phyloP scores from a whole-genome alignment of 148 eudicot species.

The Amaranthus palmeri region DNA sequence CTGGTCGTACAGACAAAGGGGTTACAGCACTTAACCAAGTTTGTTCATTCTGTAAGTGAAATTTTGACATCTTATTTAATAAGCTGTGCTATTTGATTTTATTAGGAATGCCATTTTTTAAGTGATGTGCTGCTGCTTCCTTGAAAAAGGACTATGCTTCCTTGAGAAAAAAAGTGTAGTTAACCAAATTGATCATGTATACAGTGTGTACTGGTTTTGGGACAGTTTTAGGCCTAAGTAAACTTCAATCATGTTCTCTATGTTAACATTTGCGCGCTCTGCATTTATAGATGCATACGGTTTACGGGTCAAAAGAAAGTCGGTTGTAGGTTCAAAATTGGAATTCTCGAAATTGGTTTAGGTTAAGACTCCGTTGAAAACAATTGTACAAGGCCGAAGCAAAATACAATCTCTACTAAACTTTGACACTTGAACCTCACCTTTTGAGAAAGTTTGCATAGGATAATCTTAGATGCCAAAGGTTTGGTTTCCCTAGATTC shows the following conservation, averaged over 20 bases:
- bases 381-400: too few species aligned
- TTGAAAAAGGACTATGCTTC: not conserved
- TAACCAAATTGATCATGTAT: not conserved
- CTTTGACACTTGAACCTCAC: too few species aligned
- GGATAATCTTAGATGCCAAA: too few species aligned
- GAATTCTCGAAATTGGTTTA: too few species aligned
- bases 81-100: not conserved
- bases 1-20: constrained; percentile 98
- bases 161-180: not conserved
- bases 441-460: too few species aligned
- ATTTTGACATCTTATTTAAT: constrained; percentile 14
- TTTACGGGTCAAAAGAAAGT: too few species aligned
- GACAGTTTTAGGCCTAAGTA: not conserved
- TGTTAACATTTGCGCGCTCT: not conserved
- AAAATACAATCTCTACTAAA: too few species aligned
- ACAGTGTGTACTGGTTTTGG: not conserved
- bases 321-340: too few species aligned
- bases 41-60: constrained; percentile 83
- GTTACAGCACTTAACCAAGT: constrained; percentile 89
- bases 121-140: not conserved
- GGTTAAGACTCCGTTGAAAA: too few species aligned
- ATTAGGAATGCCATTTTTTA: not conserved
- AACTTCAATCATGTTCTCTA: not conserved
- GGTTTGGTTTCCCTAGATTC: too few species aligned
- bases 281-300: not conserved